Percentiles rank a stretch among this genome's conserved stretches.
Conservation (phyloP, 768 basidiomycete genomes). For the Lactifluus pinguis region DNA sequence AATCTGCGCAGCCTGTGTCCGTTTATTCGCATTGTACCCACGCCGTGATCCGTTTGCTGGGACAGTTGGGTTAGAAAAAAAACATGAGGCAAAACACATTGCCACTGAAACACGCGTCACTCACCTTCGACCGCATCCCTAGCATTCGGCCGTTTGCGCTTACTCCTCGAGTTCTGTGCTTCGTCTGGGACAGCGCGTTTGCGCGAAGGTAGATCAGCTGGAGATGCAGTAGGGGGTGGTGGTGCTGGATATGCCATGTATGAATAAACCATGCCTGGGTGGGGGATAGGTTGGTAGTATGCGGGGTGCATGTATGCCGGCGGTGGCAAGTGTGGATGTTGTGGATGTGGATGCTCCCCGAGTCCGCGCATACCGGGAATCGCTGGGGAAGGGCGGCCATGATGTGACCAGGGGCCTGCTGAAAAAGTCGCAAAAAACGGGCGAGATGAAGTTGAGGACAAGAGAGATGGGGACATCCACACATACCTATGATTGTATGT, state of each 20-base stretch:
- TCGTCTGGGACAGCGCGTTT: constrained; percentile 11
- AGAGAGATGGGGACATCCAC: not conserved
- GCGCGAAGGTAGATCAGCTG: constrained; percentile 2
- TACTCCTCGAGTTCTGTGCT: not conserved
- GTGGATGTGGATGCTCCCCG: not conserved
- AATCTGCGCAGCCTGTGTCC: constrained; percentile 58
- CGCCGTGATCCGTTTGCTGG: constrained; percentile 40
- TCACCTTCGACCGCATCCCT: constrained; percentile 12
- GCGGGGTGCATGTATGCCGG: constrained; percentile 10
- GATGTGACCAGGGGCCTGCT: constrained; percentile 11
- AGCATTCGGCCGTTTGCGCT: constrained; percentile 11
- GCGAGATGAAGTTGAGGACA: not conserved
- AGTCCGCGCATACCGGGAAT: not conserved
- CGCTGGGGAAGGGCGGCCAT: constrained; percentile 3
- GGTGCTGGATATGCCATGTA: constrained; percentile 6
- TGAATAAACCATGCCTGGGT: constrained; percentile 12
- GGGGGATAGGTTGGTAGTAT: constrained; percentile 7
- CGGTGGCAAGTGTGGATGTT: constrained; percentile 1
- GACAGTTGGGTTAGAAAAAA: not conserved
- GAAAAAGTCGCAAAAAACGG: not conserved
- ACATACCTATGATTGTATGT: not conserved
- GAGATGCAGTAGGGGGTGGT: not conserved
- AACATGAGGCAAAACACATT: not conserved
- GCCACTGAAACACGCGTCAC: not conserved
- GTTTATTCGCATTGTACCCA: constrained; percentile 64